phyloP scores from a whole-genome alignment of 2,329 filamentous ascomycete species.

The Pyricularia sp. region DNA sequence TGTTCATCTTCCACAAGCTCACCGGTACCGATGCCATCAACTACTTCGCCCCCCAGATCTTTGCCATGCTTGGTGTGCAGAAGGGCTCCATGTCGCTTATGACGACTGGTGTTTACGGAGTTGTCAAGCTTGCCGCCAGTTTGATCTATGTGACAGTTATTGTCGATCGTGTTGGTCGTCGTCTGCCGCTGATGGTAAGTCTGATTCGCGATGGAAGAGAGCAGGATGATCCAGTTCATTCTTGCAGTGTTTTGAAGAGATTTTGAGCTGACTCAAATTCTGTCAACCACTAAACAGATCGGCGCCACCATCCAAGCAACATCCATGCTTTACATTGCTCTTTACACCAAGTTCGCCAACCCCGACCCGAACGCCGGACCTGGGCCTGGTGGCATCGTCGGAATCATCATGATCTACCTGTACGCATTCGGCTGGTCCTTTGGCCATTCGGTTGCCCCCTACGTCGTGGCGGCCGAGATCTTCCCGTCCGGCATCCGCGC shows the following conservation, averaged over 20 bases:
- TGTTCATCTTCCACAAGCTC: conserved; percentile 29
- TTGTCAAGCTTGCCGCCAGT: conserved; percentile 16
- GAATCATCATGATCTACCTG: conserved; percentile 25
- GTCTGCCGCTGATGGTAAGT: conserved; percentile 16
- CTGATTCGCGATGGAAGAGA: not conserved
- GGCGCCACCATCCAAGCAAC: conserved; percentile 15
- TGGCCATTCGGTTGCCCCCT: conserved; percentile 17
- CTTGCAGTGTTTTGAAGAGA: not conserved
- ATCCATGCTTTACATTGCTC: conserved; percentile 19
- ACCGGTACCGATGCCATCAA: conserved; percentile 29
- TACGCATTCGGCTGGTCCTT: conserved; percentile 20
- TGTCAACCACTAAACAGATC: not conserved
- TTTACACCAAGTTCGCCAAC: conserved; percentile 23
- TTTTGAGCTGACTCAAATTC: not conserved
- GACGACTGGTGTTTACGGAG: conserved; percentile 22
- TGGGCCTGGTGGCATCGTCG: conserved; percentile 27
- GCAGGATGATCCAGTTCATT: no score
- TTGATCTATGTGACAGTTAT: conserved; percentile 21
- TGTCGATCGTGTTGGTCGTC: conserved; percentile 19
- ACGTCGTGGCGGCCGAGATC: conserved; percentile 21
- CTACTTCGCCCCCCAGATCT: conserved; percentile 30
- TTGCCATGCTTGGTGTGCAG: conserved; percentile 26
- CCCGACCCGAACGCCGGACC: conserved; percentile 20
- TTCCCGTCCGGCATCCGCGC: conserved; percentile 22
- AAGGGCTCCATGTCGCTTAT: conserved; percentile 20